Evolutionary conservation across 108 stramenopile genomes (phyloP).

Genomic region (Thalassiosira profunda): DNA sequence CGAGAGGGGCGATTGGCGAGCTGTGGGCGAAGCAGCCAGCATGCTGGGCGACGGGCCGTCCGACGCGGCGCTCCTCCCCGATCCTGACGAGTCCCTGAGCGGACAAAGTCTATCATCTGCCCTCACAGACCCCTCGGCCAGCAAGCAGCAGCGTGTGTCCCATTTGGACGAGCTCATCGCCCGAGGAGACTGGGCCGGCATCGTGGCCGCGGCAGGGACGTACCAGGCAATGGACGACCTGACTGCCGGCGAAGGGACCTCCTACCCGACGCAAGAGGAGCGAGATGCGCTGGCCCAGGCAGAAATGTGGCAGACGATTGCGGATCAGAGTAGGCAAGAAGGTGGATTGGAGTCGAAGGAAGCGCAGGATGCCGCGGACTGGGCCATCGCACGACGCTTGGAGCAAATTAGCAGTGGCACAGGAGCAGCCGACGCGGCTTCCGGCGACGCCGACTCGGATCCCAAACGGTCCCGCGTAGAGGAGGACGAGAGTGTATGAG

Average conservation of each 20-base stretch:
- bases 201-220: constrained; percentile 68
- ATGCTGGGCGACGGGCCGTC: constrained; percentile 28
- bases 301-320: constrained; percentile 82
- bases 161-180: constrained; percentile 80
- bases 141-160: constrained; percentile 47
- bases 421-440: constrained; percentile 1
- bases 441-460: no score
- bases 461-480: no score
- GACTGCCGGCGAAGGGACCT: background rate
- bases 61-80: background rate
- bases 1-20: constrained; percentile 89
- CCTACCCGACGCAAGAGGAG: constrained; percentile 60
- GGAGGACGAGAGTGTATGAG: no score
- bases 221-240: constrained; percentile 47
- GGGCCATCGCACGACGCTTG: constrained; percentile 85
- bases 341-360: constrained; percentile 55
- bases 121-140: background rate
- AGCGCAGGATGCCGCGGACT: constrained; percentile 87
- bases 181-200: constrained; percentile 82
- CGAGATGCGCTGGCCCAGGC: constrained; percentile 85
- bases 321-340: constrained; percentile 80
- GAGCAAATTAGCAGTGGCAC: constrained; percentile 7
- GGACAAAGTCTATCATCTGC: background rate
- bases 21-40: constrained; percentile 84
- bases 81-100: background rate